Percentiles rank a stretch among this genome's conserved stretches.
These are phyloP conservation scores for Musa acuminata DNA, from an alignment of 176 grass and related monocot genomes.

Conservation along the genomic window DNA sequence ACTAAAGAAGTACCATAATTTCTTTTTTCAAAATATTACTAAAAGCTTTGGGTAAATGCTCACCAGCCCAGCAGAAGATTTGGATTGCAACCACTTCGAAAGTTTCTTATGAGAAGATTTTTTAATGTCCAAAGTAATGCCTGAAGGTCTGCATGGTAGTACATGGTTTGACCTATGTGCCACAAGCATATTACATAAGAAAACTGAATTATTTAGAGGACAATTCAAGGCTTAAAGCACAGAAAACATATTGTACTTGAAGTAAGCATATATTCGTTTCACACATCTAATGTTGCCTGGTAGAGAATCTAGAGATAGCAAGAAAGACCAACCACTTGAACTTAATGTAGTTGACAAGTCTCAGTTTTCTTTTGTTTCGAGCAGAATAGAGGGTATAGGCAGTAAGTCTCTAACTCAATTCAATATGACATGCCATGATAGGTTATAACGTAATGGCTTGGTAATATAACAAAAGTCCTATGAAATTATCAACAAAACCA, in stretches of 20 bases:
- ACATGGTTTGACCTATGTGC: constrained; percentile 73
- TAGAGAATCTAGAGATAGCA: background rate
- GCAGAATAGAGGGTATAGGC: background rate
- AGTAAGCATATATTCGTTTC: background rate
- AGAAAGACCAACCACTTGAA: background rate
- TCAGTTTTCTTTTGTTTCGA: background rate
- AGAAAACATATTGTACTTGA: background rate
- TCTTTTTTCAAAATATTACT: background rate
- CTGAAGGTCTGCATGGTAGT: constrained; percentile 80
- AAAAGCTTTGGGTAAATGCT: constrained; percentile 12
- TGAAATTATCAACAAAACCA: background rate
- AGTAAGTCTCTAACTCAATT: background rate
- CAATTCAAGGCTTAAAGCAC: background rate
- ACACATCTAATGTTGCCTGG: background rate
- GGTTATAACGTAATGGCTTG: background rate
- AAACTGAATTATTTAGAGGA: constrained; percentile 1
- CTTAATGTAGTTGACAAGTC: background rate
- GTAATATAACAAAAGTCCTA: background rate
- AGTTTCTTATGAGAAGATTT: constrained; percentile 89
- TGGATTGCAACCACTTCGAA: constrained; percentile 90
- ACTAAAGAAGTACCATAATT: background rate
- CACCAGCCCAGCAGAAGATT: constrained; percentile 73
- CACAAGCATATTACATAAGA: background rate
- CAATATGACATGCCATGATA: background rate
- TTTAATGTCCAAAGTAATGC: constrained; percentile 83